Evolutionary conservation across 2,329 filamentous ascomycete species (phyloP), one percentile per base, ranked within the genome.

Genomic region (Aspergillus sp.): DNA sequence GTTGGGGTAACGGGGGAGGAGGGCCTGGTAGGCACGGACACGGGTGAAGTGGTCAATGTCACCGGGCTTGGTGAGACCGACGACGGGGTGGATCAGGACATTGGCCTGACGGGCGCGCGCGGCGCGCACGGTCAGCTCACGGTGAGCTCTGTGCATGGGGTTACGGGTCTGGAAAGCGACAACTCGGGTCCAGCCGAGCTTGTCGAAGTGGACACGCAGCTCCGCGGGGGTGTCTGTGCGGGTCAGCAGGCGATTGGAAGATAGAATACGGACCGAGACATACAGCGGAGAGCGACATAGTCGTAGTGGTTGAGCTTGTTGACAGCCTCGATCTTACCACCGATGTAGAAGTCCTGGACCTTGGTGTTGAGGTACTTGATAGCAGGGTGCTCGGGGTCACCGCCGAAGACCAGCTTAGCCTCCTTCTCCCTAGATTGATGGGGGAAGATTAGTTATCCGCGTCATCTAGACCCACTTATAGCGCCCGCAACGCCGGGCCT

Each of bases 31-130:
- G 67, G 96, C 94, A 69, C 94, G 91, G 65, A 99, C 94, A 73
- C 94, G 90, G 66, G 94, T 99, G 81, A 99, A 99, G 83, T 99
- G 94, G 77, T 99, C 94, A 71, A 99, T 99, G 75, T 99, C 94
- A 73, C 94, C 94, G 53, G 94, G 94, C 83, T 99, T 99, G 73
- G 94, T 99, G 68, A 99, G 84, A 71, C 94, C 94, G 60, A 99
- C 94, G 60, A 99, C 94, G 56, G 94, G 94, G 80, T 99, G 94
- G 74, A 99, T 99, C 68, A 99, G 88, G 63, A 99, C 94, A 73
- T 99, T 99, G 73, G 94, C 94, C 75, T 96, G 92, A 76, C 95
- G 90, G 52, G 89, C 89, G 66, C 94, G 93, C 61, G 94, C 94
- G 62, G 94, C 94, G 68, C 94, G 91, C 69, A 99, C 94, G 54